A percentile compares a stretch with the other conserved stretches of the same genome.
phyloP scores from a whole-genome alignment of 2,329 filamentous ascomycete species.

The Purpureocillium takamizusanense region DNA sequence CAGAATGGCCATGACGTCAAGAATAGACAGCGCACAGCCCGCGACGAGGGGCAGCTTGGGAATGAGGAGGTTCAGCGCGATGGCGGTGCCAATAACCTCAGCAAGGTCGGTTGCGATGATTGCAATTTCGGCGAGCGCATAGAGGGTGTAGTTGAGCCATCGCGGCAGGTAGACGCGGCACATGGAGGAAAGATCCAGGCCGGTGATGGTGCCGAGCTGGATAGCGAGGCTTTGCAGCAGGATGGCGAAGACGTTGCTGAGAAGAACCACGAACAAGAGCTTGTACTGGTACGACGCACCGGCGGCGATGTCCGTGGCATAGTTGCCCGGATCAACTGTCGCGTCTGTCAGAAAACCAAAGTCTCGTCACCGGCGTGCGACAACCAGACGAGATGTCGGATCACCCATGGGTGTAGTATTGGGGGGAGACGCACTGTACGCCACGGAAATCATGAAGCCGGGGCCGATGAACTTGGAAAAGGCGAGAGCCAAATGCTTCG shows the following conservation, averaged over 20 bases:
- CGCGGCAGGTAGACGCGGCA: slow-evolving; percentile 55
- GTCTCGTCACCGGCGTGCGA: too few relatives aligned
- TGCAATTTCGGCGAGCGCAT: slow-evolving; percentile 54
- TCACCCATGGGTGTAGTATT: not conserved
- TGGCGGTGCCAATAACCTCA: slow-evolving; percentile 64
- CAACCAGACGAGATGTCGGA: too few relatives aligned
- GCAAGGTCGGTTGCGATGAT: slow-evolving; percentile 67
- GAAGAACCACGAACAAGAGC: slow-evolving; percentile 58
- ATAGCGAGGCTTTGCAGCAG: slow-evolving; percentile 60
- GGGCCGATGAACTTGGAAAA: slow-evolving; percentile 48
- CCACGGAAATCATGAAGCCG: slow-evolving; percentile 55
- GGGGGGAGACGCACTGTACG: slow-evolving; percentile 41
- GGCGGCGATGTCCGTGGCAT: slow-evolving; percentile 60
- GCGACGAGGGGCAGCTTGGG: slow-evolving; percentile 56
- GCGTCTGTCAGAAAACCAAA: not conserved
- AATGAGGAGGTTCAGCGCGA: slow-evolving; percentile 58
- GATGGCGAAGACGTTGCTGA: slow-evolving; percentile 64
- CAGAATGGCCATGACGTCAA: slow-evolving; percentile 59
- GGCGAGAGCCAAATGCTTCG: slow-evolving; percentile 10
- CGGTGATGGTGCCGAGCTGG: slow-evolving; percentile 61
- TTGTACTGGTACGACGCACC: slow-evolving; percentile 57
- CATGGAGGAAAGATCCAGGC: slow-evolving; percentile 56
- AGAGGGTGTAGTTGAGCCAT: slow-evolving; percentile 56
- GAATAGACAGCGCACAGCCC: slow-evolving; percentile 58
- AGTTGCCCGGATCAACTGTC: slow-evolving; percentile 54